phyloP scores from a whole-genome alignment of 495 filamentous ascomycete species.

The Xylaria telfairii region DNA sequence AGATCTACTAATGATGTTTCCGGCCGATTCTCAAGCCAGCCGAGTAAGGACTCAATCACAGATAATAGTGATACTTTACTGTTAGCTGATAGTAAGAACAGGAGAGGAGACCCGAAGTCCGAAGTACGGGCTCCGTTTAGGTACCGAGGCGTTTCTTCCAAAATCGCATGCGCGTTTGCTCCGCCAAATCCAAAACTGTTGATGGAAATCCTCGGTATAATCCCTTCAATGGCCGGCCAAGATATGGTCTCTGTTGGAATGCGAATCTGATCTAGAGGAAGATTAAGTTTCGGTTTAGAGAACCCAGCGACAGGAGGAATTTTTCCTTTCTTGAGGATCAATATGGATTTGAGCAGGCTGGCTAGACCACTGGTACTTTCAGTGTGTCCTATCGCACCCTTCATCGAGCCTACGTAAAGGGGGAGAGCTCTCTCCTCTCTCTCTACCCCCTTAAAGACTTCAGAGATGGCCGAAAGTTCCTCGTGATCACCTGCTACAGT shows the following conservation, averaged over 20 bases:
- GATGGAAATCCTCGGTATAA: not conserved
- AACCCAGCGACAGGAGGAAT: too few species aligned
- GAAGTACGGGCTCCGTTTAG: not conserved
- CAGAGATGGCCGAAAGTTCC: too few species aligned
- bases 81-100: not conserved
- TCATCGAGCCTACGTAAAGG: too few species aligned
- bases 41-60: not conserved
- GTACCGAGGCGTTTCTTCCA: not conserved
- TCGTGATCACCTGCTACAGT: too few species aligned
- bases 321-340: too few species aligned
- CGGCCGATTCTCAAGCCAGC: not conserved
- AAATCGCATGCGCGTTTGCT: not conserved
- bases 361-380: too few species aligned
- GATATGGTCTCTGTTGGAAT: not conserved
- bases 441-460: too few species aligned
- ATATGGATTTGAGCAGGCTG: too few species aligned
- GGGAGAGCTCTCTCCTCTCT: too few species aligned
- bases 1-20: not conserved
- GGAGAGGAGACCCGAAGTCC: not conserved
- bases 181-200: not conserved
- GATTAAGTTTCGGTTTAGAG: too few species aligned
- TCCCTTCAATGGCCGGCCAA: not conserved
- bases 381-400: too few species aligned
- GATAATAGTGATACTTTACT: not conserved
- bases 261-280: not conserved